Conservation (phyloP, 2,329 filamentous ascomycete genomes). For the Zymoseptoria passerinii region DNA sequence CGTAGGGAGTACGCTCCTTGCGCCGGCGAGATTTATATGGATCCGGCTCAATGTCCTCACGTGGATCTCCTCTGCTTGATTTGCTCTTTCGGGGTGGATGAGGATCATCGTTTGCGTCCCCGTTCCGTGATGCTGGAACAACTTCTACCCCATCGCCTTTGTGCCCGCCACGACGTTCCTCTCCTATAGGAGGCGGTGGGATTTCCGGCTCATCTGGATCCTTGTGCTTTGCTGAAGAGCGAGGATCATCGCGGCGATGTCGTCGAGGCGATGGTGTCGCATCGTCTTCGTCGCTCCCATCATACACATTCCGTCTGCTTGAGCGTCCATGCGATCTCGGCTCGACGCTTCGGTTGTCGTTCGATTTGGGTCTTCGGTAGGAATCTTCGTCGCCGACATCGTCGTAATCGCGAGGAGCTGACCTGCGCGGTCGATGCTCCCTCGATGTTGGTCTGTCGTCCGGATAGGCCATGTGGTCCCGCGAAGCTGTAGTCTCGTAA, state of each 20-base stretch:
- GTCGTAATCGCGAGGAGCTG: constrained; percentile 10
- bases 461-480: constrained; percentile 11
- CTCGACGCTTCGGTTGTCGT: neutral
- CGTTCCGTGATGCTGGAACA: neutral
- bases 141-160: neutral
- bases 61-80: neutral
- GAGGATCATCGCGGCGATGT: constrained; percentile 5
- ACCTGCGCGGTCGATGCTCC: constrained; percentile 12
- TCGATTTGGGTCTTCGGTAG: constrained; percentile 12
- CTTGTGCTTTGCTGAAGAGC: constrained; percentile 8
- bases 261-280: constrained; percentile 6
- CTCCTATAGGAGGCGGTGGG: constrained; percentile 18
- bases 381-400: constrained; percentile 14
- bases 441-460: constrained; percentile 11
- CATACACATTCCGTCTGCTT: constrained; percentile 18
- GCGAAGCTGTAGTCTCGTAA: neutral
- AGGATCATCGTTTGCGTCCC: neutral
- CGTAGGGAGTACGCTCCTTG: neutral
- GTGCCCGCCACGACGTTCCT: constrained; percentile 5
- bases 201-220: constrained; percentile 10
- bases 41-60: neutral
- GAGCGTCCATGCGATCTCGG: constrained; percentile 8
- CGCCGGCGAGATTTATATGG: neutral
- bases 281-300: constrained; percentile 25
- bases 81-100: neutral